Conservation (phyloP, 352 stramenopile genomes). For the Globisporangium lucens region DNA sequence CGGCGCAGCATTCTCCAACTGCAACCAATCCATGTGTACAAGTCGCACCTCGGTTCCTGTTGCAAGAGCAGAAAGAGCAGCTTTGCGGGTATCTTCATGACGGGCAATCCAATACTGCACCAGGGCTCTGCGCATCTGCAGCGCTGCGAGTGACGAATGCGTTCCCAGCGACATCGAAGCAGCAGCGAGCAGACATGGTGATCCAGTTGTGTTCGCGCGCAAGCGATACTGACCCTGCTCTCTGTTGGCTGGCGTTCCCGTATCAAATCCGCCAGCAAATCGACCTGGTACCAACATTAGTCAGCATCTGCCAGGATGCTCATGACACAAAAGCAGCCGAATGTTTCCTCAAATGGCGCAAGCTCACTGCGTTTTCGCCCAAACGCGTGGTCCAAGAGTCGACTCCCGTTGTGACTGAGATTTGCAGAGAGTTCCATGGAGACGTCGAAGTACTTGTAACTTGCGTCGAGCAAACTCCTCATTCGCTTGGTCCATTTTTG, state of each 20-base stretch:
- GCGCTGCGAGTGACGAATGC: slow-evolving; percentile 21
- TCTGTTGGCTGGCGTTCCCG: slow-evolving; percentile 42
- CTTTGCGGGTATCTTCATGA: slow-evolving; percentile 17
- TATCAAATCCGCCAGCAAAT: slow-evolving; percentile 25
- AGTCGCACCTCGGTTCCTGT: slow-evolving; percentile 28
- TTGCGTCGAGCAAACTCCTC: slow-evolving; percentile 28
- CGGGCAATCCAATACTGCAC: slow-evolving; percentile 2
- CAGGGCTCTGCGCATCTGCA: slow-evolving; percentile 28
- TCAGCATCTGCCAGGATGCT: slow-evolving; percentile 36
- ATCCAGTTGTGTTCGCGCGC: slow-evolving; percentile 25
- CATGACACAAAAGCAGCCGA: slow-evolving; percentile 24
- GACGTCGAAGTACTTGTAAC: slow-evolving; percentile 22
- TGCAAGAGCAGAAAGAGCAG: slow-evolving; percentile 25
- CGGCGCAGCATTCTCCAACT: background rate
- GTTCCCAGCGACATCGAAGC: slow-evolving; percentile 11
- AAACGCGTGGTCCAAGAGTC: slow-evolving; percentile 20
- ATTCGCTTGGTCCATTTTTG: slow-evolving; percentile 18
- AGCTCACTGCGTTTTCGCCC: slow-evolving; percentile 23
- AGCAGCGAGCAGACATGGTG: slow-evolving; percentile 22
- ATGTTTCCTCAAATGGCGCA: slow-evolving; percentile 36
- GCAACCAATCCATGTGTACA: slow-evolving; percentile 20
- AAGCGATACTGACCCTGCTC: slow-evolving; percentile 25
- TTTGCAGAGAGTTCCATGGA: slow-evolving; percentile 22
- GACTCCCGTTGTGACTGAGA: slow-evolving; percentile 3
- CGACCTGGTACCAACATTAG: slow-evolving; percentile 19